A percentile compares a stretch with the other conserved stretches of the same genome.
phyloP scores from a whole-genome alignment of 1,284 basidiomycete species.

The Pyrrhoderma lamaoense region DNA sequence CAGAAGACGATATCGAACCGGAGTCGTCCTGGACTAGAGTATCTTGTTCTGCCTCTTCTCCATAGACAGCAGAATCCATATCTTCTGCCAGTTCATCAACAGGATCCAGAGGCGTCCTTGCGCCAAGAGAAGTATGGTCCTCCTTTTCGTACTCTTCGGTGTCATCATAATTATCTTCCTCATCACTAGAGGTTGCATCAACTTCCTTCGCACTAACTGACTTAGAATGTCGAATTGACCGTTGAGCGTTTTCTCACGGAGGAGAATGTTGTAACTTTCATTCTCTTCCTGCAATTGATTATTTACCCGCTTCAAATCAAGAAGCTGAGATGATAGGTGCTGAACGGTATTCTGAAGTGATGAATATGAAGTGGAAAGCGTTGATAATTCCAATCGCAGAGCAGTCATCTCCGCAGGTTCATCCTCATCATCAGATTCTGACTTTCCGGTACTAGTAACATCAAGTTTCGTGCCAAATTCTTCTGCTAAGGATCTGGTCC shows the following conservation, averaged over 20 bases:
- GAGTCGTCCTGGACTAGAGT: constrained; percentile 24
- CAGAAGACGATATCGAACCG: constrained; percentile 33
- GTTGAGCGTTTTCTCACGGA: constrained; percentile 82
- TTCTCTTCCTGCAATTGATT: constrained; percentile 85
- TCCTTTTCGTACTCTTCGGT: constrained; percentile 32
- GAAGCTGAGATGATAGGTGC: constrained; percentile 67
- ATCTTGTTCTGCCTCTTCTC: constrained; percentile 24
- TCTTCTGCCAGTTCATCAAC: constrained; percentile 23
- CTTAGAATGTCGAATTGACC: constrained; percentile 72
- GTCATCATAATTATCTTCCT: constrained; percentile 43
- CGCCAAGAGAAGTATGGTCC: constrained; percentile 24
- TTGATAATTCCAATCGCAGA: constrained; percentile 69
- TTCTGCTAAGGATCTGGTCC: constrained; percentile 29
- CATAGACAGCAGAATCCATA: constrained; percentile 18
- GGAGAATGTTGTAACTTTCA: constrained; percentile 87
- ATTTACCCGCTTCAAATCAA: constrained; percentile 75
- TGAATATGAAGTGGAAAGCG: constrained; percentile 69
- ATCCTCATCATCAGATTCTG: constrained; percentile 36
- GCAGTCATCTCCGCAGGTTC: constrained; percentile 74
- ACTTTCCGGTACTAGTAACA: constrained; percentile 29
- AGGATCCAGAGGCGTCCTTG: constrained; percentile 23
- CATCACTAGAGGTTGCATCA: constrained; percentile 28
- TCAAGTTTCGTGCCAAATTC: constrained; percentile 18
- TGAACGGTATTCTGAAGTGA: constrained; percentile 72
- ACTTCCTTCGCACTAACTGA: constrained; percentile 43